Evolutionary conservation across 345 rosid species (phyloP).

Genomic region (Jatropha curcas): DNA sequence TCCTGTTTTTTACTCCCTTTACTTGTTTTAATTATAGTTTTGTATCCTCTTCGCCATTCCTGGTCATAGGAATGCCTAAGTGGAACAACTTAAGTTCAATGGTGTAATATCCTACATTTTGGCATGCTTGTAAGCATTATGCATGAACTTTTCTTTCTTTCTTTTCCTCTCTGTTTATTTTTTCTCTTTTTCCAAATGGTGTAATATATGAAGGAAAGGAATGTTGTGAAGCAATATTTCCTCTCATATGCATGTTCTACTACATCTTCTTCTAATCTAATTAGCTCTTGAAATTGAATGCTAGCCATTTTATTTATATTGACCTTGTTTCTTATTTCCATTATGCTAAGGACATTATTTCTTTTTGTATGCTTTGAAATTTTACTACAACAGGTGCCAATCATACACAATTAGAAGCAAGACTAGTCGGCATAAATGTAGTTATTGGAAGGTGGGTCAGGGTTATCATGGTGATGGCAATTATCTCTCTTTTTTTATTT

Average conservation of each 20-base stretch:
- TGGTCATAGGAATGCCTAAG: neutral
- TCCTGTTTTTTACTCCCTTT: too few species aligned
- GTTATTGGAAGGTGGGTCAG: conserved; percentile 68
- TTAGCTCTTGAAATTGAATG: too few species aligned
- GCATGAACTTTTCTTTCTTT: neutral
- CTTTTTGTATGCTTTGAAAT: neutral
- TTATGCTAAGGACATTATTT: neutral
- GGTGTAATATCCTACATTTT: neutral
- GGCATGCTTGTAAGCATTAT: neutral
- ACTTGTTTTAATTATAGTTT: neutral
- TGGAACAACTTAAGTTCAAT: neutral
- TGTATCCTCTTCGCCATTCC: neutral
- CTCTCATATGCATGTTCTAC: too few species aligned
- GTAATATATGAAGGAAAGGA: too few species aligned
- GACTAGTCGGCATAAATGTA: conserved; percentile 75
- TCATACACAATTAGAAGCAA: conserved; percentile 56
- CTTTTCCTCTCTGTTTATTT: neutral
- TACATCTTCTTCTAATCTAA: too few species aligned
- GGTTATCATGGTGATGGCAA: conserved; percentile 18
- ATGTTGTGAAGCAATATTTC: neutral
- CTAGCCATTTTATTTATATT: neutral
- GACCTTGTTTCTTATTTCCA: neutral
- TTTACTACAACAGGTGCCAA: conserved; percentile 39
- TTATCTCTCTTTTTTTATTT: conserved; percentile 13
- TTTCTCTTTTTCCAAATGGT: neutral